These are phyloP conservation scores for Rhododendron henanense DNA, from an alignment of 148 eudicot genomes.

Conservation along the genomic window DNA sequence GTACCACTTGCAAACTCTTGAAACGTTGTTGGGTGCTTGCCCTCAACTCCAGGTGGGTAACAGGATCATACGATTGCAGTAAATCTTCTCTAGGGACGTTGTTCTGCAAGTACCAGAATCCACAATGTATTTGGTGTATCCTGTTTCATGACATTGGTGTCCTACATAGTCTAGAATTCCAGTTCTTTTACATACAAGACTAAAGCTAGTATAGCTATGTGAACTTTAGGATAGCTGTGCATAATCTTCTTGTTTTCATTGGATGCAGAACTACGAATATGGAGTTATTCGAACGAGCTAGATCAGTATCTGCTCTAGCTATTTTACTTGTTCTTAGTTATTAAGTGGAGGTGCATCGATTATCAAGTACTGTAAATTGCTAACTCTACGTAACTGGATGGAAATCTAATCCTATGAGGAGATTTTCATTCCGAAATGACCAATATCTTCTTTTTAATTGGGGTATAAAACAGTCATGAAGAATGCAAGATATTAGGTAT, in stretches of 20 bases:
- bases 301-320: background rate
- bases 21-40: slow-evolving; percentile 79
- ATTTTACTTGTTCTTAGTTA: background rate
- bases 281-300: background rate
- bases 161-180: background rate
- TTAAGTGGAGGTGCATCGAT: background rate
- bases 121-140: background rate
- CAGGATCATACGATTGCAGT: background rate
- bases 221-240: background rate
- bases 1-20: slow-evolving; percentile 97
- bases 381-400: background rate
- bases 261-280: background rate
- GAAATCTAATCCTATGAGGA: background rate
- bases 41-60: slow-evolving; percentile 88
- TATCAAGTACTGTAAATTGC: background rate
- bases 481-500: background rate
- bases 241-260: background rate
- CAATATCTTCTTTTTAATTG: background rate
- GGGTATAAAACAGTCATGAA: background rate
- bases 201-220: background rate
- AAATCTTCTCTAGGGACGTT: background rate
- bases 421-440: background rate
- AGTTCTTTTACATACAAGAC: background rate
- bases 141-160: slow-evolving; percentile 7
- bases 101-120: background rate